Percentiles rank a stretch among this genome's conserved stretches.
Conservation (phyloP, 345 rosid genomes). For the Dimocarpus longan region DNA sequence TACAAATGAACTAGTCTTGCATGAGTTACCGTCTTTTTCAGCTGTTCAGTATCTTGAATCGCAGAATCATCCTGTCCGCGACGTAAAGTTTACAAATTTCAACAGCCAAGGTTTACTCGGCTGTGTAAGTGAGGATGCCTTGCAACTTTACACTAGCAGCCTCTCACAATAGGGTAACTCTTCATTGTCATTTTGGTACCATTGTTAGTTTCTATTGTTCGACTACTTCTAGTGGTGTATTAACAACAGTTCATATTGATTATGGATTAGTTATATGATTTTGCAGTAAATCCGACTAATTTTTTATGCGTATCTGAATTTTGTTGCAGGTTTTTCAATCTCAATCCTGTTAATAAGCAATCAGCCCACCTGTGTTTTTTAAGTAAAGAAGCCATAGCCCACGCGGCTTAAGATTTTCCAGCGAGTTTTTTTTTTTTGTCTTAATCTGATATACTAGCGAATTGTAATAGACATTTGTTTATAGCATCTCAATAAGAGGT, state of each 20-base stretch:
- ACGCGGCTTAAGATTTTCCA: too few relatives aligned
- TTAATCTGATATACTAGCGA: background rate
- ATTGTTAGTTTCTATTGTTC: background rate
- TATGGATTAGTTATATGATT: background rate
- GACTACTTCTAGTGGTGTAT: background rate
- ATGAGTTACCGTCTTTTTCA: constrained; percentile 58
- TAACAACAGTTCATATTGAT: background rate
- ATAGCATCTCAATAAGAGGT: background rate
- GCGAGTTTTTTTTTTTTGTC: too few relatives aligned
- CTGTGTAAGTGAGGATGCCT: constrained; percentile 57
- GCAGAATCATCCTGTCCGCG: constrained; percentile 56
- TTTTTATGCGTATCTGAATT: background rate
- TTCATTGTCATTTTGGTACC: background rate
- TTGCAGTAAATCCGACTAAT: background rate
- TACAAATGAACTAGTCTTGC: constrained; percentile 54
- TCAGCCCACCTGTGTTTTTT: background rate
- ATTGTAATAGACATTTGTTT: background rate
- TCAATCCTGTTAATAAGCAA: background rate
- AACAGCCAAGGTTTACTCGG: constrained; percentile 49
- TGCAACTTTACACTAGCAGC: constrained; percentile 58
- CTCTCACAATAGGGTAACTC: constrained; percentile 23
- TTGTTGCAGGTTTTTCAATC: background rate
- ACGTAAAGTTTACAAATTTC: constrained; percentile 47
- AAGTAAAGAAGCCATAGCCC: background rate
- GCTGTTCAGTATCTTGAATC: constrained; percentile 47